Conservation (phyloP, 2,329 filamentous ascomycete species). For the Calcarisporium arbuscula region DNA sequence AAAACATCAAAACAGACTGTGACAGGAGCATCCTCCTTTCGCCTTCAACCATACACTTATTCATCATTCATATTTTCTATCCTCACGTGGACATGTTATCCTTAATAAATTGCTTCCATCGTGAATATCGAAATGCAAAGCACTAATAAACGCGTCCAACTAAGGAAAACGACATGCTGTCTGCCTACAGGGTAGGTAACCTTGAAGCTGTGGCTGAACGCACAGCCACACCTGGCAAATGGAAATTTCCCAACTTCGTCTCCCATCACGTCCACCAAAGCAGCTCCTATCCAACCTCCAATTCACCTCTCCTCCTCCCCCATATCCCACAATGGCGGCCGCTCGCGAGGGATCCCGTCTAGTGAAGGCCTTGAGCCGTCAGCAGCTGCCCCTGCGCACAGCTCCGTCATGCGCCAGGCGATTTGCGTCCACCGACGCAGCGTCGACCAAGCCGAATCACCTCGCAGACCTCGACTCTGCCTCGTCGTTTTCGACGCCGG, state of each 20-base stretch:
- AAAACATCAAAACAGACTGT: too few relatives aligned
- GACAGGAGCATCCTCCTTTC: too few relatives aligned
- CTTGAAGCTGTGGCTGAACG: too few relatives aligned
- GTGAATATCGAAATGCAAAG: too few relatives aligned
- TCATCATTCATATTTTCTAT: too few relatives aligned
- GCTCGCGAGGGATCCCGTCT: conserved; percentile 34
- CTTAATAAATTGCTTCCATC: too few relatives aligned
- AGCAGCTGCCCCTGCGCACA: conserved; percentile 19
- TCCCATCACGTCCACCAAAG: conserved; percentile 12
- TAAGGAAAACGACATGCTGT: too few relatives aligned
- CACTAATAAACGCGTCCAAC: too few relatives aligned
- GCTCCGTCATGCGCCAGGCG: conserved; percentile 24
- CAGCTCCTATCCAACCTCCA: not conserved
- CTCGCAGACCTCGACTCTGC: conserved; percentile 45
- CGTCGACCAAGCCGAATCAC: conserved; percentile 16
- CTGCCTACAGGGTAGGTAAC: too few relatives aligned
- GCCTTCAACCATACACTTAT: too few relatives aligned
- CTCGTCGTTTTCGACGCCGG: conserved; percentile 40
- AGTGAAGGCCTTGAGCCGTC: conserved; percentile 23
- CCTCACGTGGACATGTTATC: too few relatives aligned
- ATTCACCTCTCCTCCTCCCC: conserved; percentile 1
- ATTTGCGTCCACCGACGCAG: conserved; percentile 41
- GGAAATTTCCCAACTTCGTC: conserved; percentile 26
- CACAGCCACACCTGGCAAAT: too few relatives aligned
- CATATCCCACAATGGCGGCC: conserved; percentile 29